Evolutionary conservation across 2,329 filamentous ascomycete species (phyloP).

Genomic region (Colletotrichum sp.): DNA sequence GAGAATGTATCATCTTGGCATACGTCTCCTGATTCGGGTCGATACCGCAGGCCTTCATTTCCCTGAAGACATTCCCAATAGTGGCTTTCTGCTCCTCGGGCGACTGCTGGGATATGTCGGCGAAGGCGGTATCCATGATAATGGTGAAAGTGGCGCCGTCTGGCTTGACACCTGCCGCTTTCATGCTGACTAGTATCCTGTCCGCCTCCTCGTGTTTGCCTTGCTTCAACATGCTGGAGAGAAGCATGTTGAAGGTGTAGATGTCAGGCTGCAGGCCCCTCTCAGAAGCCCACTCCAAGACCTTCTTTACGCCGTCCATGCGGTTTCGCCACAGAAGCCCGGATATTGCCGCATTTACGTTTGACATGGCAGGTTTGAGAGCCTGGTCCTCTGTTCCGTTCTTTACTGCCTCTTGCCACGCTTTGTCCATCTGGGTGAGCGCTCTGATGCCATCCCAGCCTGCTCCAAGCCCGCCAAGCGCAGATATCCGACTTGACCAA

Average conservation of each 20-base stretch:
- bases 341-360: conserved; percentile 74
- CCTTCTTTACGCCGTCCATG: conserved; percentile 51
- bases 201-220: conserved; percentile 53
- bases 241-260: conserved; percentile 71
- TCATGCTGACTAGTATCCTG: conserved; percentile 64
- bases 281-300: conserved; percentile 64
- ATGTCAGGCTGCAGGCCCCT: conserved; percentile 62
- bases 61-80: conserved; percentile 59
- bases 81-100: conserved; percentile 55
- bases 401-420: conserved; percentile 56
- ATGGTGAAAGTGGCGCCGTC: conserved; percentile 77
- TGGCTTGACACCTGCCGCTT: conserved; percentile 54
- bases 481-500: conserved; percentile 75
- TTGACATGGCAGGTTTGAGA: conserved; percentile 64
- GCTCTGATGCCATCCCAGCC: conserved; percentile 63
- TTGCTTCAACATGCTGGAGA: conserved; percentile 61
- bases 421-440: conserved; percentile 67
- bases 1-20: conserved; percentile 70
- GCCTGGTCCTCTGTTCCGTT: conserved; percentile 33
- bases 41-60: conserved; percentile 63
- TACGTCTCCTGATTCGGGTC: conserved; percentile 68
- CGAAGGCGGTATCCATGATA: conserved; percentile 66
- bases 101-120: conserved; percentile 40
- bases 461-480: conserved; percentile 62
- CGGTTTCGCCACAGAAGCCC: conserved; percentile 60